Percentiles rank a stretch among this genome's conserved stretches.
Conservation (phyloP, 2,329 filamentous ascomycete species). For the Botrytis galanthina region DNA sequence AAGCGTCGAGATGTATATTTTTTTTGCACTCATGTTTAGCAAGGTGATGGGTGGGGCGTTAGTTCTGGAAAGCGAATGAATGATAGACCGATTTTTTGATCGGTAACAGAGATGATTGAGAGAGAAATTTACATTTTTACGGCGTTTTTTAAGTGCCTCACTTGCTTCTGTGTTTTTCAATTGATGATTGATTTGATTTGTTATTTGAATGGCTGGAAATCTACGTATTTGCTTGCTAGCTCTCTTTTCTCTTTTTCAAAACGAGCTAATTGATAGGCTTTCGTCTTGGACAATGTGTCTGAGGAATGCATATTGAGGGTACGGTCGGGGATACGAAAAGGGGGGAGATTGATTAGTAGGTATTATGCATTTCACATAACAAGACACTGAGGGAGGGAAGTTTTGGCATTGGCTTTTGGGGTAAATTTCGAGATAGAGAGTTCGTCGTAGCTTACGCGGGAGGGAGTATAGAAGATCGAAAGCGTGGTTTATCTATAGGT, state of each 20-base stretch:
- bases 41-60: conserved; percentile 15
- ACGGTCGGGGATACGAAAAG: not conserved
- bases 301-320: not conserved
- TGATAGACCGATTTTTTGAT: conserved; percentile 28
- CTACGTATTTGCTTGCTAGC: not conserved
- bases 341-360: not conserved
- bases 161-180: not conserved
- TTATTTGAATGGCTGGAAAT: not conserved
- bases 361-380: not conserved
- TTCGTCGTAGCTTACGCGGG: not conserved
- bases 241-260: not conserved
- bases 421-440: not conserved
- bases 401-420: not conserved
- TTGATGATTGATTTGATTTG: not conserved
- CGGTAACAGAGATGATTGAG: conserved; percentile 1
- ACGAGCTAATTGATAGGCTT: not conserved
- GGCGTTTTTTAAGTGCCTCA: not conserved
- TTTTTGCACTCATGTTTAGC: conserved; percentile 16
- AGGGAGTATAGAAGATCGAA: not conserved
- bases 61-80: conserved; percentile 23
- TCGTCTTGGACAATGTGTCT: not conserved
- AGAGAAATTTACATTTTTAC: conserved; percentile 6
- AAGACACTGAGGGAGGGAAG: not conserved
- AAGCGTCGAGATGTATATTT: conserved; percentile 13
- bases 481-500: not conserved